phyloP scores from a whole-genome alignment of 2,329 filamentous ascomycete genomes.

The Cytospora leucostoma region DNA sequence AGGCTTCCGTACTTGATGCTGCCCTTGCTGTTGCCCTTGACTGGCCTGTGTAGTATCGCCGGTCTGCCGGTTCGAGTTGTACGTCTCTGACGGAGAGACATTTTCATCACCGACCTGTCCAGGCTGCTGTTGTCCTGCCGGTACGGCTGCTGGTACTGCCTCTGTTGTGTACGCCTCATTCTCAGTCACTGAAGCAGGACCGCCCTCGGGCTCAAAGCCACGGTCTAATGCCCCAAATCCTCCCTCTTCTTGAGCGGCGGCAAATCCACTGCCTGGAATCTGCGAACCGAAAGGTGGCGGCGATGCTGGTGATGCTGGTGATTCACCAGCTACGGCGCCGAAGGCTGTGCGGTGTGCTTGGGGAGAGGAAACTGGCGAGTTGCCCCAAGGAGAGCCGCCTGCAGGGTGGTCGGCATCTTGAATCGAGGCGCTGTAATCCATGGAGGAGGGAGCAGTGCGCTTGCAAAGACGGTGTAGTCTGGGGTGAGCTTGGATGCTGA shows the following conservation, averaged over 20 bases:
- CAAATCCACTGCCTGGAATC: slow-evolving; percentile 47
- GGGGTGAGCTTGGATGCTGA: slow-evolving; percentile 13
- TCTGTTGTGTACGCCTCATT: slow-evolving; percentile 40
- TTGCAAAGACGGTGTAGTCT: background rate
- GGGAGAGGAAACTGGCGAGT: slow-evolving; percentile 54
- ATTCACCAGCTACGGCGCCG: slow-evolving; percentile 43
- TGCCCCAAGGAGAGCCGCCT: slow-evolving; percentile 58
- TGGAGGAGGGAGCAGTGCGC: slow-evolving; percentile 33
- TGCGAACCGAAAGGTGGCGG: slow-evolving; percentile 45
- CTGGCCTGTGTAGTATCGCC: slow-evolving; percentile 31
- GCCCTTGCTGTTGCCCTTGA: slow-evolving; percentile 45
- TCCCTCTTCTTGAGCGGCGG: slow-evolving; percentile 39
- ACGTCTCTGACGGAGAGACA: slow-evolving; percentile 25
- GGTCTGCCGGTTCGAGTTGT: slow-evolving; percentile 31
- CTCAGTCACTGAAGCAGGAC: slow-evolving; percentile 49
- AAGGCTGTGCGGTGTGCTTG: slow-evolving; percentile 49
- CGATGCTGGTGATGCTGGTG: slow-evolving; percentile 42
- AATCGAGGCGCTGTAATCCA: slow-evolving; percentile 62
- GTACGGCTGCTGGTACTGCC: slow-evolving; percentile 34
- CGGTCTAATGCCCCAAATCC: slow-evolving; percentile 41
- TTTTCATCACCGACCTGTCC: slow-evolving; percentile 14
- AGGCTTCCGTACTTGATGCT: slow-evolving; percentile 56
- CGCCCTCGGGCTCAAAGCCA: slow-evolving; percentile 48
- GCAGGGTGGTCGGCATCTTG: slow-evolving; percentile 55
- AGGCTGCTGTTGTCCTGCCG: slow-evolving; percentile 27